Evolutionary conservation across 169 alveolate species (phyloP), one percentile per base, ranked within the genome.

Genomic region (Plasmodium fragile): DNA sequence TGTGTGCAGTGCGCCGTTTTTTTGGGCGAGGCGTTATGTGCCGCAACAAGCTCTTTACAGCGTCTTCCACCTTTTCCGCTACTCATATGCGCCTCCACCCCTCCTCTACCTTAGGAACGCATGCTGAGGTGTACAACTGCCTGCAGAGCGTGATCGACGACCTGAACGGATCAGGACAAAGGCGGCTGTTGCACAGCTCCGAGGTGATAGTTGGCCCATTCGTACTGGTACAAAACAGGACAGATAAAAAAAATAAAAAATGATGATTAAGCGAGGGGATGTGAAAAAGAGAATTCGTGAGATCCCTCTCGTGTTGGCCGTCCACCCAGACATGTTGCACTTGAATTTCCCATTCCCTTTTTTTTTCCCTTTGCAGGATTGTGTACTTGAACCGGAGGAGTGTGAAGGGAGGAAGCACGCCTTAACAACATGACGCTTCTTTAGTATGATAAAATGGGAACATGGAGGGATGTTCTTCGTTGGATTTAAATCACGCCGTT

Each of bases 181-280:
- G 53, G n/a, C 18, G 32, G 3, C 53, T 89, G 41, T 43, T 36
- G 72, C 82, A 89, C 4, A 55, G 36, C n/a, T 25, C 52, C 32
- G 94, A 89, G 36, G 81, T 89, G 18, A 30, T 89, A 1, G 91
- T 89, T 36, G 94, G 94, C 10, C 94, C 94, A 2, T 89, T 89
- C 43, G 94, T 89, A 22, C 49, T 89, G 81, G 94, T 84, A 65
- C 75, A 4, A 65, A 22, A 22, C n/a, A 25, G 36, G 36, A 22
- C 16, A 16, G 34, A 59, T 0, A 59, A 59, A 59, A 59, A 59
- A n/a, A 59, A 59, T n/a, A 59, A 59, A 65, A 65, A 65, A 65
- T 25, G 36, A 65, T 22, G 5, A 65, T 25, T 25, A 65, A 65
- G 75, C 13, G 16, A 18, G 41, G 16, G 36, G 25, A 65, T 25